Conservation (phyloP, 2,329 filamentous ascomycete genomes). For the Claviceps maximensis region DNA sequence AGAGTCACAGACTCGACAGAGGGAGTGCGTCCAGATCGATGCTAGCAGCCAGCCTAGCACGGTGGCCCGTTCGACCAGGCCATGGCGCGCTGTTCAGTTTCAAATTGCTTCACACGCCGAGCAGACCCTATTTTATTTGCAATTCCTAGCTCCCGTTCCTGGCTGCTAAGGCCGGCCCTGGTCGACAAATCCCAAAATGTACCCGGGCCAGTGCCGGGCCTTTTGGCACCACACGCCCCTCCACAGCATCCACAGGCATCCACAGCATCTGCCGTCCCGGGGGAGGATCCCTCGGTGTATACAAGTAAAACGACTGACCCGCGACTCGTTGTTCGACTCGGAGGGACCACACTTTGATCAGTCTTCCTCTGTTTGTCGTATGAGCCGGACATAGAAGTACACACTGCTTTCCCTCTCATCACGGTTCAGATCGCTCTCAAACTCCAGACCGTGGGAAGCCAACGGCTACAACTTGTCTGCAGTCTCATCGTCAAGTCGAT, state of each 20-base stretch:
- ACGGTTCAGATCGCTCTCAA: neutral
- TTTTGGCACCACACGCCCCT: conserved; percentile 34
- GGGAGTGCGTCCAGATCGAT: conserved; percentile 5
- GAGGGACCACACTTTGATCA: conserved; percentile 3
- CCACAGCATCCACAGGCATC: conserved; percentile 12
- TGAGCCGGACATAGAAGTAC: conserved; percentile 4
- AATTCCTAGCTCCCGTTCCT: conserved; percentile 24
- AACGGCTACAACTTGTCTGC: conserved; percentile 2
- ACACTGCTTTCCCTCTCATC: neutral
- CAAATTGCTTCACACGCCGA: conserved; percentile 3
- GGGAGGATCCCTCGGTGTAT: conserved; percentile 22
- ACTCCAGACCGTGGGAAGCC: conserved; percentile 3
- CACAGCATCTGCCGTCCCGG: conserved; percentile 29
- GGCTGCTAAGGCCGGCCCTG: conserved; percentile 23
- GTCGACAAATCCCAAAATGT: conserved; percentile 11
- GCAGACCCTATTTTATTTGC: conserved; percentile 1
- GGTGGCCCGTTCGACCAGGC: conserved; percentile 1
- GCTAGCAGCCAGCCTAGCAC: conserved; percentile 1
- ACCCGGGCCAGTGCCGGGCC: conserved; percentile 34
- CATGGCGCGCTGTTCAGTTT: conserved; percentile 4
- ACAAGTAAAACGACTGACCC: conserved; percentile 33
- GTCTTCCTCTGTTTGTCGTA: neutral
- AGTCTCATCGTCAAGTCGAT: neutral
- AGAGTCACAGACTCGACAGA: neutral
- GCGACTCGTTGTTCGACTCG: conserved; percentile 19